Percentiles rank a stretch among this genome's conserved stretches.
These are phyloP conservation scores for Rosellinia necatrix DNA, from an alignment of 2,329 filamentous ascomycete species.

Conservation along the genomic window DNA sequence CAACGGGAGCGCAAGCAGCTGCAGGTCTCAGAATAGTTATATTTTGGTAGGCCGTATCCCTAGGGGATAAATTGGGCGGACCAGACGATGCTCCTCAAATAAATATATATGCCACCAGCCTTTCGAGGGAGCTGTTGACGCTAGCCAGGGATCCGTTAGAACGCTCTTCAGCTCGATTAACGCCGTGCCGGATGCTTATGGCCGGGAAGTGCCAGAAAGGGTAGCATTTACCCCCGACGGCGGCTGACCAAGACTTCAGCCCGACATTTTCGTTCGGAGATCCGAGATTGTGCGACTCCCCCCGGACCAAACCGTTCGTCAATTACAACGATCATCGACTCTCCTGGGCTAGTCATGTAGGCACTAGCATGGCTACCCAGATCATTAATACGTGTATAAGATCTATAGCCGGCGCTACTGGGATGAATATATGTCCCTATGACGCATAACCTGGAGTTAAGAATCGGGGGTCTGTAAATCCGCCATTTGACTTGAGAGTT, in stretches of 20 bases:
- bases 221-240: too few species aligned
- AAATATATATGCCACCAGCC: background rate
- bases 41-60: too few species aligned
- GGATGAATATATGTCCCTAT: background rate
- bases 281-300: background rate
- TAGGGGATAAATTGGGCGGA: too few species aligned
- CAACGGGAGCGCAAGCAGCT: too few species aligned
- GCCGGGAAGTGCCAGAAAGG: too few species aligned
- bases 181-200: slow-evolving; percentile 2
- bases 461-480: background rate
- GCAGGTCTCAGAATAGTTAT: too few species aligned
- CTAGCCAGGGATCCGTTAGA: background rate
- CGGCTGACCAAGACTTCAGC: too few species aligned
- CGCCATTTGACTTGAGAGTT: background rate
- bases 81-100: too few species aligned
- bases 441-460: slow-evolving; percentile 15
- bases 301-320: background rate
- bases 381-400: too few species aligned
- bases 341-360: too few species aligned
- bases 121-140: too few species aligned
- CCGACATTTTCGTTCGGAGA: background rate
- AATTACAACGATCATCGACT: background rate
- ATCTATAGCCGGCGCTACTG: background rate
- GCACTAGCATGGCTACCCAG: too few species aligned
- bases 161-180: background rate